phyloP scores from a whole-genome alignment of 192 early-diverging fungal genomes.

The Funneliformis geosporum region DNA sequence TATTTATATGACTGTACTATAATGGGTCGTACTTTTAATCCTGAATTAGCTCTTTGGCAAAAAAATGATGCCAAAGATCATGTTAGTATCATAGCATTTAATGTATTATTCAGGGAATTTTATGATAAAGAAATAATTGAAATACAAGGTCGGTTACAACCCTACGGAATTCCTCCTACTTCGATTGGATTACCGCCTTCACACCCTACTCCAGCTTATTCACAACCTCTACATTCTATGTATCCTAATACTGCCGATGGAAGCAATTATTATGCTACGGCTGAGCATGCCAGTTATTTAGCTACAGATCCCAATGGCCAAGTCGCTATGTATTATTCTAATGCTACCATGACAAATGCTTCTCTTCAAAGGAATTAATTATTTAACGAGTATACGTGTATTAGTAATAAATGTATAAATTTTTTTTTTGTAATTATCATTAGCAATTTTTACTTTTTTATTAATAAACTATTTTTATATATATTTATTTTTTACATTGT shows the following conservation, averaged over 20 bases:
- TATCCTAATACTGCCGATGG: neutral
- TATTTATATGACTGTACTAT: slow-evolving; percentile 14
- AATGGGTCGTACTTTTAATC: neutral
- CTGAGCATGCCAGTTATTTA: neutral
- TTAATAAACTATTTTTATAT: no score
- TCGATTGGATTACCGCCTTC: neutral
- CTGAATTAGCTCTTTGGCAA: neutral
- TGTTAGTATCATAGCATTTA: neutral
- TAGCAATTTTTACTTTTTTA: no score
- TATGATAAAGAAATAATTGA: neutral
- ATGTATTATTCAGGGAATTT: neutral
- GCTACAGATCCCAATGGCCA: neutral
- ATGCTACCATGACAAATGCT: neutral
- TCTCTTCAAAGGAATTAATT: neutral
- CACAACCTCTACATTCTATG: neutral
- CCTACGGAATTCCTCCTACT: neutral
- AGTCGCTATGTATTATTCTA: neutral
- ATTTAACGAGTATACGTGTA: neutral
- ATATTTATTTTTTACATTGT: no score
- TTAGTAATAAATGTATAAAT: no score
- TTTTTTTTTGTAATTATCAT: no score
- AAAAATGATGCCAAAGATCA: slow-evolving; percentile 29
- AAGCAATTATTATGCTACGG: neutral
- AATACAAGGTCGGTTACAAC: neutral
- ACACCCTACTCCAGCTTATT: neutral